A percentile compares a stretch with the other conserved stretches of the same genome.
These are phyloP conservation scores for Fraxinus cuspidata DNA, from an alignment of 257 asterid genomes.

Conservation along the genomic window DNA sequence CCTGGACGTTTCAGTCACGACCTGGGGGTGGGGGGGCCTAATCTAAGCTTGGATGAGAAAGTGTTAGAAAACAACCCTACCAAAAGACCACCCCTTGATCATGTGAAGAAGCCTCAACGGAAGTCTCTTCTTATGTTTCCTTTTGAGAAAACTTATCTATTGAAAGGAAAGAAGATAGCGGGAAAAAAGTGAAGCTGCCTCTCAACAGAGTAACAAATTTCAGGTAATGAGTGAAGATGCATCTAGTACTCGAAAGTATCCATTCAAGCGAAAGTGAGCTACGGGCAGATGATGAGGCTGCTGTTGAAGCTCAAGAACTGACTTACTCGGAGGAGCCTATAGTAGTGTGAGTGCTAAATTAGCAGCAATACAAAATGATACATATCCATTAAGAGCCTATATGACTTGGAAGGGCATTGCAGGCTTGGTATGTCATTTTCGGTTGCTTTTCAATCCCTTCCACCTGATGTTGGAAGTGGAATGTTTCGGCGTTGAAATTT, in stretches of 20 bases:
- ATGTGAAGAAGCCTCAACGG: conserved; percentile 62
- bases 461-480: no score
- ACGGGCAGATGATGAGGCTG: conserved; percentile 22
- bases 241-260: conserved; percentile 17
- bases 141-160: conserved; percentile 55
- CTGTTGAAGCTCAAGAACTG: conserved; percentile 37
- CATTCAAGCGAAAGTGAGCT: conserved; percentile 30
- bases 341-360: conserved; percentile 36
- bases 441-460: no score
- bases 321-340: conserved; percentile 27
- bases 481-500: no score
- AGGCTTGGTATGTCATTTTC: no score
- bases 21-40: no score
- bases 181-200: conserved; percentile 36
- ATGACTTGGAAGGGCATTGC: no score
- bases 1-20: no score
- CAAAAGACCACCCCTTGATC: conserved; percentile 43
- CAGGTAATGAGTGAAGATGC: conserved; percentile 34
- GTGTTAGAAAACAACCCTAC: conserved; percentile 37
- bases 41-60: neutral
- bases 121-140: conserved; percentile 87
- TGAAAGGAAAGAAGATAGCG: conserved; percentile 48
- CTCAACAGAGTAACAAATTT: conserved; percentile 27
- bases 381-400: conserved; percentile 8
- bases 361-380: conserved; percentile 23